Conservation (phyloP, 306 rosid species). For the Cyamopsis tetragonoloba region DNA sequence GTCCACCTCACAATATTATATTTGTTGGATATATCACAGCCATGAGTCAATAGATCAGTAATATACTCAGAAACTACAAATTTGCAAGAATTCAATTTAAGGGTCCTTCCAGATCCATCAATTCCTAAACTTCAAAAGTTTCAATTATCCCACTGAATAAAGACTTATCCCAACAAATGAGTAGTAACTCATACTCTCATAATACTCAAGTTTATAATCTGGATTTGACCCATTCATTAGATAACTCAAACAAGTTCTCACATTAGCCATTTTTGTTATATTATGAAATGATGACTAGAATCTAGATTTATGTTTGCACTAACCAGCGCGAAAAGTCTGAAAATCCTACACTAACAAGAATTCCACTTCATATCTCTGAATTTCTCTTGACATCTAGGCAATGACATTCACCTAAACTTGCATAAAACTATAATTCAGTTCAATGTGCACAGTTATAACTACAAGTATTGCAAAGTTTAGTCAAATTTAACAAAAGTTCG, state of each 20-base stretch:
- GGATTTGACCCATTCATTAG: background rate
- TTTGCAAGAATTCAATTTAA: background rate
- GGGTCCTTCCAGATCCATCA: background rate
- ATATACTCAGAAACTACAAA: background rate
- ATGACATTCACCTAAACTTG: background rate
- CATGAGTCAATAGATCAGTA: background rate
- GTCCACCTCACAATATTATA: slow-evolving; percentile 1
- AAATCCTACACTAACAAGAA: background rate
- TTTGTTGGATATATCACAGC: background rate
- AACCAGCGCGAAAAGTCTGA: background rate
- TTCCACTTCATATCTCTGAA: background rate
- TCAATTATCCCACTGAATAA: slow-evolving; percentile 6
- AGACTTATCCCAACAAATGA: background rate
- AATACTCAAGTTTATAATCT: background rate
- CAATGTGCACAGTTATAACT: background rate
- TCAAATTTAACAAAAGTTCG: background rate
- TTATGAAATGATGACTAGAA: background rate
- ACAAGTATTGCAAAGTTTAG: background rate
- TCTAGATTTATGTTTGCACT: background rate
- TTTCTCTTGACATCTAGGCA: background rate
- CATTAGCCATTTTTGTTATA: background rate
- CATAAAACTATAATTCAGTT: slow-evolving; percentile 4
- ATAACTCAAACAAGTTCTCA: background rate
- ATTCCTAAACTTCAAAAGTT: background rate
- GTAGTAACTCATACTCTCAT: background rate